Conservation (phyloP, 768 basidiomycete species). For the Termitomyces sp. region DNA sequence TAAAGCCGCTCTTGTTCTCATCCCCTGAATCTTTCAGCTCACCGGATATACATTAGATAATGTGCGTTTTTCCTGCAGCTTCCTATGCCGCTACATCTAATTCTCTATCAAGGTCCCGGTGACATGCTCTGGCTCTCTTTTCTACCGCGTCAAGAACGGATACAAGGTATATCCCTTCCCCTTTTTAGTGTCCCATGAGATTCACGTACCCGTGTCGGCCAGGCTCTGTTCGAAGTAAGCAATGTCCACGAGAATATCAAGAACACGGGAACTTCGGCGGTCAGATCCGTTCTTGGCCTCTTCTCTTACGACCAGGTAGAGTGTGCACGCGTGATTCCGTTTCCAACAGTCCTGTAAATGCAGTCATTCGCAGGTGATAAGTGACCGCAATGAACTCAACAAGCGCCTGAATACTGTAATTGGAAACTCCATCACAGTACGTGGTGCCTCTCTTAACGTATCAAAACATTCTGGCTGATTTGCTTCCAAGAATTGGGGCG, state of each 20-base stretch:
- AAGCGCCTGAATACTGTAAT: slow-evolving; percentile 40
- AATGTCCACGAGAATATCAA: slow-evolving; percentile 43
- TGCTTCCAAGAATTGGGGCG: slow-evolving; percentile 43
- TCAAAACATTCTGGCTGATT: neutral
- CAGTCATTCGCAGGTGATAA: slow-evolving; percentile 33
- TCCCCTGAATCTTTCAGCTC: slow-evolving; percentile 15
- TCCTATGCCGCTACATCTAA: neutral
- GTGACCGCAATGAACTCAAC: slow-evolving; percentile 50
- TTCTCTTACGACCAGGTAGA: slow-evolving; percentile 42
- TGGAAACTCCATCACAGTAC: slow-evolving; percentile 39
- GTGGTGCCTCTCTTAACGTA: slow-evolving; percentile 2
- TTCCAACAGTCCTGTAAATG: neutral
- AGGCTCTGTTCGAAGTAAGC: slow-evolving; percentile 46
- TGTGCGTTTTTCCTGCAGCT: slow-evolving; percentile 9
- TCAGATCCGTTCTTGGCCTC: slow-evolving; percentile 47
- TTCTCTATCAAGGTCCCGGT: slow-evolving; percentile 37
- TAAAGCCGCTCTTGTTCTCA: neutral
- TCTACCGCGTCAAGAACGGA: slow-evolving; percentile 45
- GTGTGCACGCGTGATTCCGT: neutral
- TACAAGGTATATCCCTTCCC: slow-evolving; percentile 28
- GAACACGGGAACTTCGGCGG: slow-evolving; percentile 48
- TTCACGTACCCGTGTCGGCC: neutral
- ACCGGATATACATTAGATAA: slow-evolving; percentile 29
- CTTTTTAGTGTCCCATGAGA: neutral
- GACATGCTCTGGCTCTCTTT: slow-evolving; percentile 45